A percentile compares a stretch with the other conserved stretches of the same genome.
phyloP scores from a whole-genome alignment of 106 monocot species.

The Iris macrosiphon region DNA sequence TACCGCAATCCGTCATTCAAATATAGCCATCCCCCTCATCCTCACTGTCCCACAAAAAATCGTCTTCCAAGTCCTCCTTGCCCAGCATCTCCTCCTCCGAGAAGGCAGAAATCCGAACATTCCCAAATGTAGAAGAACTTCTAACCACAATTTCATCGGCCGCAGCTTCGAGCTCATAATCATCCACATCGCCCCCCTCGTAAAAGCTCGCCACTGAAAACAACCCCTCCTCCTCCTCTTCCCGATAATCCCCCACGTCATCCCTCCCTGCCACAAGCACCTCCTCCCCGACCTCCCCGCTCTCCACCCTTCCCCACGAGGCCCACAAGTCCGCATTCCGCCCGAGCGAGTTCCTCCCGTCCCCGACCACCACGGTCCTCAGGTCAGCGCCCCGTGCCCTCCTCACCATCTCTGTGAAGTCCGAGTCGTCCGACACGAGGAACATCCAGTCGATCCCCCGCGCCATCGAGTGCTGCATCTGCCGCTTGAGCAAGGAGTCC shows the following conservation, averaged over 20 bases:
- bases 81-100: constrained; percentile 52
- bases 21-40: too few species aligned
- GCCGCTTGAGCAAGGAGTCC: constrained; percentile 73
- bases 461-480: constrained; percentile 70
- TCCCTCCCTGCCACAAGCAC: constrained; percentile 11
- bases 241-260: not conserved
- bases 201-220: constrained; percentile 12
- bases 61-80: not conserved
- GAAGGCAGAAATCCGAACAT: constrained; percentile 22
- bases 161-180: constrained; percentile 14
- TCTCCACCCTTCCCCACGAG: constrained; percentile 81
- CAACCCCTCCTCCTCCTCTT: constrained; percentile 15
- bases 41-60: too few species aligned
- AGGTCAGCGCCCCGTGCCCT: constrained; percentile 56
- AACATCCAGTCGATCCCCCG: constrained; percentile 80
- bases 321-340: constrained; percentile 74
- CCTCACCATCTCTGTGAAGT: constrained; percentile 67
- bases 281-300: constrained; percentile 69
- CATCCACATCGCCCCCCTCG: constrained; percentile 7
- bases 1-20: too few species aligned
- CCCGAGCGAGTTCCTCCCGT: constrained; percentile 46
- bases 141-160: constrained; percentile 19
- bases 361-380: constrained; percentile 85
- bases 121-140: constrained; percentile 7
- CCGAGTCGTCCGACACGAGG: constrained; percentile 89